Percentiles rank a stretch among this genome's conserved stretches.
Evolutionary conservation across 768 basidiomycete species (phyloP).

Genomic region (Lentinus brumalis): DNA sequence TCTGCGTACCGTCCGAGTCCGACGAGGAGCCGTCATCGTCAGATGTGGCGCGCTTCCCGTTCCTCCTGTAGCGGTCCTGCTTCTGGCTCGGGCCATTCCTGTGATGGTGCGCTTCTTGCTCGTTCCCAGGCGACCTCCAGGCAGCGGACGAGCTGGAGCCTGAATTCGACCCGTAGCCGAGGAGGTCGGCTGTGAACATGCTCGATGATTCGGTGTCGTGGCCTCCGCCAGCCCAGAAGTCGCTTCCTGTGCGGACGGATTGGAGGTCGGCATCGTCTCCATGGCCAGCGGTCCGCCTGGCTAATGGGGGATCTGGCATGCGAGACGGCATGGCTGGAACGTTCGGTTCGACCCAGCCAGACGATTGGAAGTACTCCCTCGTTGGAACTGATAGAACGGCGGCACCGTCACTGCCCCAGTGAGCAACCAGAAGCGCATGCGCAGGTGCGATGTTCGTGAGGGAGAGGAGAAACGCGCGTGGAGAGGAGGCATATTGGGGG

Average conservation of each 20-base stretch:
- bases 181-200: constrained; percentile 47
- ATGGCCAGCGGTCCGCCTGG: constrained; percentile 1
- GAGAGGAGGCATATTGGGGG: constrained; percentile 60
- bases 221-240: constrained; percentile 68
- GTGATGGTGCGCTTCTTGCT: neutral
- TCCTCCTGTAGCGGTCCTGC: constrained; percentile 7
- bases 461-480: constrained; percentile 77
- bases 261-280: constrained; percentile 33
- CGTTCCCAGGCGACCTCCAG: neutral
- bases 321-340: constrained; percentile 19
- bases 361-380: constrained; percentile 83
- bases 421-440: constrained; percentile 78
- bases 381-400: constrained; percentile 83
- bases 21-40: constrained; percentile 31
- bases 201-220: constrained; percentile 55
- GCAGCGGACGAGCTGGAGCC: neutral
- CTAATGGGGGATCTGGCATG: constrained; percentile 19
- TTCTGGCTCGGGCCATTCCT: constrained; percentile 3
- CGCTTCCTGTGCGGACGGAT: constrained; percentile 68
- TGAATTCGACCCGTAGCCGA: constrained; percentile 11
- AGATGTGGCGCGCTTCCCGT: constrained; percentile 13
- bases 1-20: constrained; percentile 63
- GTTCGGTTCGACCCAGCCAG: constrained; percentile 65
- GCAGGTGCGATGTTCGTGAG: constrained; percentile 65
- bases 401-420: constrained; percentile 80